Percentiles rank a stretch among this genome's conserved stretches.
These are phyloP conservation scores for Erysimum cheiranthoides DNA, from an alignment of 345 rosid genomes.

Conservation along the genomic window DNA sequence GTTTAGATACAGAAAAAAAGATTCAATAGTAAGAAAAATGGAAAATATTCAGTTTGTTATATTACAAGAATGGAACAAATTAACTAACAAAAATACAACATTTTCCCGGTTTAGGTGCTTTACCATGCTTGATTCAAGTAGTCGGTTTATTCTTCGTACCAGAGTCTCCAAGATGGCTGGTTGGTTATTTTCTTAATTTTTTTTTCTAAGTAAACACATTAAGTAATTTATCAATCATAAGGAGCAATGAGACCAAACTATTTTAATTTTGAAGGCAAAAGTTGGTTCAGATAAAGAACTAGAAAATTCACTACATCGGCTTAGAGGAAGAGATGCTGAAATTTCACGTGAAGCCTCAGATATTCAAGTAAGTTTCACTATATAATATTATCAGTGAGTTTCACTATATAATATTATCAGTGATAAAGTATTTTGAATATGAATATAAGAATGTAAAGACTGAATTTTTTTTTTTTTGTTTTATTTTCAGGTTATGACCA, in stretches of 20 bases:
- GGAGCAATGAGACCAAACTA: not conserved
- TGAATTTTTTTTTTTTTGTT: conserved; percentile 8
- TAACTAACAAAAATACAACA: not conserved
- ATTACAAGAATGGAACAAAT: not conserved
- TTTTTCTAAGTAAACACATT: not conserved
- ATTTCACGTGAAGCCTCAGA: conserved; percentile 61
- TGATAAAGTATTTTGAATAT: too few species aligned
- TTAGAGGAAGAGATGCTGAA: conserved; percentile 60
- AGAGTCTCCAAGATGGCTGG: conserved; percentile 72
- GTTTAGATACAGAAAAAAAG: not conserved
- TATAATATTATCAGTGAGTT: conserved; percentile 38
- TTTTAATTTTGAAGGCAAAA: conserved; percentile 49
- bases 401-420: not conserved
- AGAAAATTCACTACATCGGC: conserved; percentile 52
- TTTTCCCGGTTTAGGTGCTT: conserved; percentile 41
- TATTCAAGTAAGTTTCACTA: conserved; percentile 49
- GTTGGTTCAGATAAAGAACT: conserved; percentile 53
- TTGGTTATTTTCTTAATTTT: conserved; percentile 9
- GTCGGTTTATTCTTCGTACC: conserved; percentile 56
- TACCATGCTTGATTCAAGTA: conserved; percentile 49
- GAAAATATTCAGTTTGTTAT: not conserved
- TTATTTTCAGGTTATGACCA: conserved; percentile 46
- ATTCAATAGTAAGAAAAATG: not conserved
- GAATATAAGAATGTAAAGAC: not conserved
- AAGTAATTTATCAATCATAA: not conserved